A percentile compares a stretch with the other conserved stretches of the same genome.
These are phyloP conservation scores for Ustilago bromivora DNA, from an alignment of 1,284 basidiomycete species.

Conservation along the genomic window DNA sequence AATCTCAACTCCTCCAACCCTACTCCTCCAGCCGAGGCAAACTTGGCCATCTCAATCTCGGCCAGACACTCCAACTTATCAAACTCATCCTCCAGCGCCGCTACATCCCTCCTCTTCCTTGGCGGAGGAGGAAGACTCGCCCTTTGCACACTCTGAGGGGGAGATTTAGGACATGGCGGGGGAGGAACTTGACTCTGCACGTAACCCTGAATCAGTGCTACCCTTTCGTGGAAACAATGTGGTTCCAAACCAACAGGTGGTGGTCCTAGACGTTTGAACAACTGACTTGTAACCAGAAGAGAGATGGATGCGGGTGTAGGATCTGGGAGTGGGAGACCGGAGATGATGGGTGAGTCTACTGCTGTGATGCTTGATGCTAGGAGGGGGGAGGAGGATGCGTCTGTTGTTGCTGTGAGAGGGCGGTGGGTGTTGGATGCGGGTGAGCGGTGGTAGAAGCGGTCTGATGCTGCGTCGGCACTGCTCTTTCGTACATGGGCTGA, in stretches of 20 bases:
- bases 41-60: conserved; percentile 21
- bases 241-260: conserved; percentile 29
- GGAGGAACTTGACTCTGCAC: conserved; percentile 16
- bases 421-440: background rate
- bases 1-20: conserved; percentile 6
- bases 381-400: background rate
- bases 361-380: background rate
- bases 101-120: background rate
- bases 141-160: background rate
- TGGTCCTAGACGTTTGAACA: conserved; percentile 39
- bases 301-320: background rate
- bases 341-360: conserved; percentile 11
- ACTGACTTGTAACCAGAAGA: conserved; percentile 12
- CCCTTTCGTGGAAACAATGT: conserved; percentile 12
- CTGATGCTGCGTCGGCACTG: background rate
- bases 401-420: background rate
- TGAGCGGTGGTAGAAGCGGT: background rate
- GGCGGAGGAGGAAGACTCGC: conserved; percentile 14
- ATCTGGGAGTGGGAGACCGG: conserved; percentile 14
- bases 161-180: background rate
- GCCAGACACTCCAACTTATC: conserved; percentile 44
- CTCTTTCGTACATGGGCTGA: background rate
- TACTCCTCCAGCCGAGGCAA: background rate
- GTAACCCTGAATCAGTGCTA: conserved; percentile 19
- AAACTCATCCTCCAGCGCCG: conserved; percentile 35